These are phyloP conservation scores for Rhododendron ferrugineum DNA, from an alignment of 148 eudicot genomes.

Conservation along the genomic window DNA sequence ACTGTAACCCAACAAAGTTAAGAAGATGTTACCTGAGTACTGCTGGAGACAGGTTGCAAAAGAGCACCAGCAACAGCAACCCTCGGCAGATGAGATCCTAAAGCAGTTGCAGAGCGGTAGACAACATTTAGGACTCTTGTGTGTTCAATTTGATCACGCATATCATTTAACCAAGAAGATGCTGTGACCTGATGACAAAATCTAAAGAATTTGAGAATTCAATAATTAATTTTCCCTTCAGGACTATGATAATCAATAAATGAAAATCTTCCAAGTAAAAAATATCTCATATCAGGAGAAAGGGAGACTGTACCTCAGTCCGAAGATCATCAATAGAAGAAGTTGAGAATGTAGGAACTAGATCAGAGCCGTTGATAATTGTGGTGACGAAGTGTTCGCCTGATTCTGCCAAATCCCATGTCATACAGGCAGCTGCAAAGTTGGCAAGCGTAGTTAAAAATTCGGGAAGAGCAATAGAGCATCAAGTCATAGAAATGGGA, in stretches of 20 bases:
- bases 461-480: background rate
- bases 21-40: constrained; percentile 65
- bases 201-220: background rate
- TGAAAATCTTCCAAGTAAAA: background rate
- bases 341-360: constrained; percentile 92
- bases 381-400: constrained; percentile 85
- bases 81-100: constrained; percentile 88
- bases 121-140: constrained; percentile 78
- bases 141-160: constrained; percentile 89
- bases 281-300: background rate
- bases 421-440: constrained; percentile 94
- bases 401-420: constrained; percentile 97
- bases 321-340: constrained; percentile 93
- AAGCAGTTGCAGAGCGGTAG: constrained; percentile 90
- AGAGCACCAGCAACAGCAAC: constrained; percentile 93
- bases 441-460: constrained; percentile 2
- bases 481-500: background rate
- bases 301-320: constrained; percentile 58
- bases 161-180: constrained; percentile 93
- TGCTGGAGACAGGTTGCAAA: constrained; percentile 75
- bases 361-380: constrained; percentile 82
- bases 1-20: background rate
- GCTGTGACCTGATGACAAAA: constrained; percentile 64
- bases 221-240: background rate
- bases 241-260: background rate